These are phyloP conservation scores for Cicer bijugum DNA, from an alignment of 306 rosid species.

Conservation along the genomic window DNA sequence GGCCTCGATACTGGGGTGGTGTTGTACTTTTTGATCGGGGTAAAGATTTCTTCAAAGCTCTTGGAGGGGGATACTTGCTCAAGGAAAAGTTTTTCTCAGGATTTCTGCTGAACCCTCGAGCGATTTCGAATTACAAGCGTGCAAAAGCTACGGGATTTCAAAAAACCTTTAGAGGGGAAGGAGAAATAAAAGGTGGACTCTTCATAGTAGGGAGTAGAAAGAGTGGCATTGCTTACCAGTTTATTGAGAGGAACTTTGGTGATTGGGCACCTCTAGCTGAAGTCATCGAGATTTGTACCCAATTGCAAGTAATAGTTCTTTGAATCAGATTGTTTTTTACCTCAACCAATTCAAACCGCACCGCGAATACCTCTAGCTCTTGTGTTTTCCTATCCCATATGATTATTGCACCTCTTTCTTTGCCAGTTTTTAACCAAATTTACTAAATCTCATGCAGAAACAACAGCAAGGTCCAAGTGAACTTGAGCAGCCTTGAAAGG, in stretches of 20 bases:
- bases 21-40: conserved; percentile 61
- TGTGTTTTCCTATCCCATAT: conserved; percentile 16
- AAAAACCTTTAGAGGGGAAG: conserved; percentile 76
- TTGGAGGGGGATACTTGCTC: conserved; percentile 81
- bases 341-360: too few species aligned
- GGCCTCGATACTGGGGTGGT: conserved; percentile 94
- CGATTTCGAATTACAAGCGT: conserved; percentile 78
- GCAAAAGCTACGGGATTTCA: conserved; percentile 70
- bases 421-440: conserved; percentile 26
- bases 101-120: conserved; percentile 79
- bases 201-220: conserved; percentile 69
- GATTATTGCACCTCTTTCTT: conserved; percentile 24
- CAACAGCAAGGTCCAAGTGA: conserved; percentile 47
- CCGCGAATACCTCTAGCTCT: conserved; percentile 3
- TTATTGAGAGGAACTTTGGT: conserved; percentile 88
- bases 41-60: conserved; percentile 73
- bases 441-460: conserved; percentile 60
- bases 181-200: conserved; percentile 90
- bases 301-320: conserved; percentile 61
- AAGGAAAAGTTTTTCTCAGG: conserved; percentile 85
- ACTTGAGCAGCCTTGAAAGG: conserved; percentile 41
- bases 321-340: too few species aligned
- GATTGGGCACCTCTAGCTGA: conserved; percentile 94
- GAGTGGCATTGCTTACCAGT: conserved; percentile 85
- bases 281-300: conserved; percentile 74